Base-by-base conservation (phyloP, 495 filamentous ascomycete species). In the Hamigera avellanea region DNA sequence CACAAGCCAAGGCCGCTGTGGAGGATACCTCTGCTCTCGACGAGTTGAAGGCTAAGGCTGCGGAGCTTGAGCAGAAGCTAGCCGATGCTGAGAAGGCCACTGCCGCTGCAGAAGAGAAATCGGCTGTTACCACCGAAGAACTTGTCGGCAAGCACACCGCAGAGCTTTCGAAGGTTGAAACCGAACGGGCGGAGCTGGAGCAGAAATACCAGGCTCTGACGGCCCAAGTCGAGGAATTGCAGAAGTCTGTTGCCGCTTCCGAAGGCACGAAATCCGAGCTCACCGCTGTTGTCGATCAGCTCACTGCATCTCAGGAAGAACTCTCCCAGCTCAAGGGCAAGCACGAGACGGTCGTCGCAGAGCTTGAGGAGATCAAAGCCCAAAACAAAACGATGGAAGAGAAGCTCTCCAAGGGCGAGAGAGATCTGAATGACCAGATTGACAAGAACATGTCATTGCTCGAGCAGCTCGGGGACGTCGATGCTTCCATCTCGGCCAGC, bases 391-490 rank as follows among this genome's bases (percentile, higher is more conserved):
- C 47, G 3, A 47, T 66, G 35, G 56, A 62, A 23, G 59, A 62
- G 26, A 57, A 55, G 30, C 49, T 64, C 13, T 40, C 43, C 8
- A 42, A 56, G 26, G 59, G 58, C 17, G 57, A 67, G 37, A 56
- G 49, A 32, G 48, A 64, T 28, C 29, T 66, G 27, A 64, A 61
- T 32, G 54, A 58, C 18, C 64, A 69, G 41, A 66, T 69, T 30
- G 62, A 65, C 44, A 66, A 65, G 55, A 68, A 68, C 57, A 65
- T 68, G 62, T 53, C 55, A 14, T 55, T 68, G 23, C 48, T 68
- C 28, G 61, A 61, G 27, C 56, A 66, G 37, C 54, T 69, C 10
- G 56, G 54, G 15, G 60, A 66, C 4, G 51, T 66, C 3, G 64
- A 69, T 18, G 52, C 57, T 10, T 45, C 52, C 1, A 59, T 61